These are phyloP conservation scores for Nakazawaea pomicola DNA, from an alignment of 805 yeast species.

Conservation along the genomic window DNA sequence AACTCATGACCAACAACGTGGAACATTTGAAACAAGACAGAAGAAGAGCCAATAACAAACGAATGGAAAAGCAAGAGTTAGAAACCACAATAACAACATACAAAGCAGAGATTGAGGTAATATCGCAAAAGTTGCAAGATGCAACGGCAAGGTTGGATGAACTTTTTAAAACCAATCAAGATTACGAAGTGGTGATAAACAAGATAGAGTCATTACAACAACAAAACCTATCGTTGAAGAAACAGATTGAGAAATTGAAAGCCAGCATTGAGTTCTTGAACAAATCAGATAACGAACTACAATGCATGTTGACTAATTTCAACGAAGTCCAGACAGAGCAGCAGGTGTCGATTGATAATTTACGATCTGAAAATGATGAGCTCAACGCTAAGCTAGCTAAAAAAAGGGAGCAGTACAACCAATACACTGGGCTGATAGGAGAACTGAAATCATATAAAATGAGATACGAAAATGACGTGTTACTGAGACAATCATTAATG, in stretches of 20 bases:
- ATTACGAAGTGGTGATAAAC: slow-evolving; percentile 68
- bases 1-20: slow-evolving; percentile 71
- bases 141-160: slow-evolving; percentile 55
- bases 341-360: slow-evolving; percentile 16
- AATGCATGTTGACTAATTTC: slow-evolving; percentile 37
- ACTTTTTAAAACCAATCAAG: slow-evolving; percentile 73
- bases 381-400: slow-evolving; percentile 10
- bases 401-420: slow-evolving; percentile 29
- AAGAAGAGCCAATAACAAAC: slow-evolving; percentile 60
- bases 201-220: slow-evolving; percentile 54
- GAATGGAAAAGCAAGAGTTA: slow-evolving; percentile 40
- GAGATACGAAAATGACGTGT: slow-evolving; percentile 17
- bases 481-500: slow-evolving; percentile 11
- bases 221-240: slow-evolving; percentile 37
- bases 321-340: slow-evolving; percentile 12
- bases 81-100: slow-evolving; percentile 38
- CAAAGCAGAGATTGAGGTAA: slow-evolving; percentile 39
- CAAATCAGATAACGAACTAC: slow-evolving; percentile 38
- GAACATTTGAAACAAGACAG: slow-evolving; percentile 71
- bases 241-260: slow-evolving; percentile 49
- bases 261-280: slow-evolving; percentile 40
- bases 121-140: slow-evolving; percentile 45
- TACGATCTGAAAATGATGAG: slow-evolving; percentile 21
- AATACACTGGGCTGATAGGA: slow-evolving; percentile 48
- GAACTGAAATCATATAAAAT: slow-evolving; percentile 35